Evolutionary conservation across 2,329 filamentous ascomycete genomes (phyloP).

Genomic region (Fusarium illudens): DNA sequence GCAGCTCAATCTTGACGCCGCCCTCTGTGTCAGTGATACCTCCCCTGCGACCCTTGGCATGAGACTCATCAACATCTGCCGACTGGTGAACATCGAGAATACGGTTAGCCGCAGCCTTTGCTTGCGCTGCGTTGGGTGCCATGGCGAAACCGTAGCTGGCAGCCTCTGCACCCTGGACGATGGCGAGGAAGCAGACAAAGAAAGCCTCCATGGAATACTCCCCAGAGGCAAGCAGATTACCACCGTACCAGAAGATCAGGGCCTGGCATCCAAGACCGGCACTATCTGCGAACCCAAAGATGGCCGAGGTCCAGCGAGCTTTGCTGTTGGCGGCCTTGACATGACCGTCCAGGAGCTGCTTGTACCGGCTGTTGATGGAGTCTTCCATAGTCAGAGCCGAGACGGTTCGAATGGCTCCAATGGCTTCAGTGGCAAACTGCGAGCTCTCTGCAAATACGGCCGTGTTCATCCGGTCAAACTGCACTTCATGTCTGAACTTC

Average conservation of each 20-base stretch:
- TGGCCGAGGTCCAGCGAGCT: conserved; percentile 44
- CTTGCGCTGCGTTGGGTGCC: conserved; percentile 34
- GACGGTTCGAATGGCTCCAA: conserved; percentile 70
- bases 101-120: conserved; percentile 28
- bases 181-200: conserved; percentile 62
- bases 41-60: fast-evolving
- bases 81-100: conserved; percentile 43
- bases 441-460: conserved; percentile 67
- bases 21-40: conserved; percentile 52
- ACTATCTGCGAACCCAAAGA: conserved; percentile 51
- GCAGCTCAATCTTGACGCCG: conserved; percentile 65
- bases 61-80: background rate
- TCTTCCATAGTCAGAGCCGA: conserved; percentile 68
- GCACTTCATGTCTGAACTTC: conserved; percentile 57
- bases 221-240: conserved; percentile 32
- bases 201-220: conserved; percentile 55
- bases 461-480: conserved; percentile 66
- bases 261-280: conserved; percentile 54
- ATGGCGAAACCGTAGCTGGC: conserved; percentile 24
- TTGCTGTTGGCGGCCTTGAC: conserved; percentile 44
- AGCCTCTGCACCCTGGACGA: conserved; percentile 61
- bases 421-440: conserved; percentile 69
- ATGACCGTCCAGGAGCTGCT: conserved; percentile 47
- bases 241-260: conserved; percentile 63
- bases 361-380: conserved; percentile 55